These are phyloP conservation scores for Penicillium lagena DNA, from an alignment of 495 filamentous ascomycete species.

Conservation along the genomic window DNA sequence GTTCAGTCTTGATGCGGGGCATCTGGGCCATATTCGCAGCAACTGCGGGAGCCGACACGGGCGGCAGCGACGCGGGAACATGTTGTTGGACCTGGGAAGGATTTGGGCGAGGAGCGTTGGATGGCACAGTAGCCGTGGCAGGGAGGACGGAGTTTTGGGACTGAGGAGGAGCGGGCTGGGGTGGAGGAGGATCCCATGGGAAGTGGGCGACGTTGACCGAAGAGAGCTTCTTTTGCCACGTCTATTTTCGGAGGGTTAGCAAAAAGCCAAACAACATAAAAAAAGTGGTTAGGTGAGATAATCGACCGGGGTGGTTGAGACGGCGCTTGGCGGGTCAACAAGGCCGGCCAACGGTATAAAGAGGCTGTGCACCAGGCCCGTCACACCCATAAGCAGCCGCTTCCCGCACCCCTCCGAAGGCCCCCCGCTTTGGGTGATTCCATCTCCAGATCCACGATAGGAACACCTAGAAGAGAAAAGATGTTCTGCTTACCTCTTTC, in stretches of 20 bases:
- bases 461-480: slow-evolving; percentile 10
- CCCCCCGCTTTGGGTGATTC: slow-evolving; percentile 27
- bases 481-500: slow-evolving; percentile 58
- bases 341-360: too few relatives aligned
- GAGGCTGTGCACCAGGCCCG: slow-evolving; percentile 15
- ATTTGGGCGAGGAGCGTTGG: slow-evolving; percentile 46
- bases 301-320: neutral
- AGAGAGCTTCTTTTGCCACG: slow-evolving; percentile 88
- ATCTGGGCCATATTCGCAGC: slow-evolving; percentile 22
- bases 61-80: slow-evolving; percentile 26
- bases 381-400: slow-evolving; percentile 32
- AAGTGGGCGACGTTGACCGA: slow-evolving; percentile 76
- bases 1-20: slow-evolving; percentile 68
- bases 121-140: slow-evolving; percentile 49
- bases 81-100: slow-evolving; percentile 26
- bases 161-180: slow-evolving; percentile 26
- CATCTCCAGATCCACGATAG: slow-evolving; percentile 4
- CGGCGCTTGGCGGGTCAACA: slow-evolving; percentile 26
- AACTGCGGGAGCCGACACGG: slow-evolving; percentile 11
- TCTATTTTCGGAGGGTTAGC: slow-evolving; percentile 46
- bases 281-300: slow-evolving; percentile 4
- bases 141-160: slow-evolving; percentile 32
- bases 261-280: slow-evolving; percentile 6
- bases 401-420: slow-evolving; percentile 30
- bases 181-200: slow-evolving; percentile 84